Base-by-base conservation (phyloP, 2,329 filamentous ascomycete species). In the Pseudogymnoascus sp. region DNA sequence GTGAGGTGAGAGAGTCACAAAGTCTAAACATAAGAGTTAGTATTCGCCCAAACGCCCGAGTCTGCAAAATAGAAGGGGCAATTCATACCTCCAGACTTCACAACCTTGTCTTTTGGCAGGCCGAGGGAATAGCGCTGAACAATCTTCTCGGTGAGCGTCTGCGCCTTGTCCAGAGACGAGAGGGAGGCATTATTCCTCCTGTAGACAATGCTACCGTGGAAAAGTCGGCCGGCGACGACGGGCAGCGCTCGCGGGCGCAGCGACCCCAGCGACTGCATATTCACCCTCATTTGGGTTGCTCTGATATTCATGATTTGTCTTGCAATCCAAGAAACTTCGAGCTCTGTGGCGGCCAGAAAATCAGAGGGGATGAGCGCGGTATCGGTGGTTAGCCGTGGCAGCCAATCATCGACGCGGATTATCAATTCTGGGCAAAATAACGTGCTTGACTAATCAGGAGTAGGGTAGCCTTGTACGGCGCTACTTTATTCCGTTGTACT, bases 101-200 rank as follows among this genome's bases (percentile, higher is more conserved):
- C 89, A 63, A 82, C 79, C 77, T 96, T 96, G 64, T 86, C 90
- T 9, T 84, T 75, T 1, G 89, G 76, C 1, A 96, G 82, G 8
- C 87, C 90, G n/a, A 92, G 81, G 0, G 91, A 83, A 75, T 96
- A 88, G 14, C 82, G 78, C 74, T 97, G 93, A 0, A 96, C 88
- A 64, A 97, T 96, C 80, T 96, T 96, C 75, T 97, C 93, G 2
- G 90, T 95, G 60, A 96, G 76, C 2, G 90, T 97, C 76, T 96
- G 92, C 0, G 90, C 45, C 45, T 55, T 55, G 45, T 55, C 45
- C n/a, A 55, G 25, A 33, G 45, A 55, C n/a, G 45, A 63, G 4
- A 55, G 25, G 8, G 45, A 55, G 62, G 65, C 65, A 63, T 62
- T 60, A 5, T 59, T 61, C 60, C 25, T 55, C n/a, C 45, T 55